Evolutionary conservation across 768 basidiomycete species (phyloP), one percentile per base, ranked within the genome.

Genomic region (Boletus insuetus): DNA sequence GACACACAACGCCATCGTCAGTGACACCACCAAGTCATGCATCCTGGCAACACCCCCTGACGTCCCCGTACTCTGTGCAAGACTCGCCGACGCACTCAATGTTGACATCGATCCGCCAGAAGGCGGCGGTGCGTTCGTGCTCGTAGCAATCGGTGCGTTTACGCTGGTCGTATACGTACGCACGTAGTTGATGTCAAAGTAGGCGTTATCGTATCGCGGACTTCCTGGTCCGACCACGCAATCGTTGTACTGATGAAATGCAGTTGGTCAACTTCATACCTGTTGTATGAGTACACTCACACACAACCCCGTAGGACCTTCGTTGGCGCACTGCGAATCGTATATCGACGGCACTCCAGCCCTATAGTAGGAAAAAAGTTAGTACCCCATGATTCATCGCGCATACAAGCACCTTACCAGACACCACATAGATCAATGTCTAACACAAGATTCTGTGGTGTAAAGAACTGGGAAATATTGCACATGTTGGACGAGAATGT

Each of bases 111-210:
- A 13, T 14, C 49, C 42, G 13, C 17, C 11, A 2, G 34, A 11
- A 9, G 24, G 7, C 8, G 24, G 7, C 8, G 24, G 5, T 3
- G 19, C 6, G 29, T 22, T 32, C 19, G 55, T 26, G 14, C 20
- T 5, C 11, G 69, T 60, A 12, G 63, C 8, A 19, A 54, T 38
- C 2, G 63, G 55, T 10, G 16, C 44, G 26, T 40, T 52, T 4
- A 14, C 4, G 5, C 32, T 16, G 0, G 74, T 78, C 14, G 77
- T 73, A 65, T 85, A 88, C 12, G 83, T 81, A 17, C 84, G 82
- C 31, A 91, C 70, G 58, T 84, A 84, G 50, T 77, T 75, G 63
- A 90, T 75, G 68, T 89, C 86, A 61, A 88, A 91, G 69, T 81
- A 86, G 2, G 84, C 83, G 14, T 76, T 59, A 68, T 81, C 81